Evolutionary conservation across 495 filamentous ascomycete species (phyloP).

Genomic region (Lentithecium fluviatile): DNA sequence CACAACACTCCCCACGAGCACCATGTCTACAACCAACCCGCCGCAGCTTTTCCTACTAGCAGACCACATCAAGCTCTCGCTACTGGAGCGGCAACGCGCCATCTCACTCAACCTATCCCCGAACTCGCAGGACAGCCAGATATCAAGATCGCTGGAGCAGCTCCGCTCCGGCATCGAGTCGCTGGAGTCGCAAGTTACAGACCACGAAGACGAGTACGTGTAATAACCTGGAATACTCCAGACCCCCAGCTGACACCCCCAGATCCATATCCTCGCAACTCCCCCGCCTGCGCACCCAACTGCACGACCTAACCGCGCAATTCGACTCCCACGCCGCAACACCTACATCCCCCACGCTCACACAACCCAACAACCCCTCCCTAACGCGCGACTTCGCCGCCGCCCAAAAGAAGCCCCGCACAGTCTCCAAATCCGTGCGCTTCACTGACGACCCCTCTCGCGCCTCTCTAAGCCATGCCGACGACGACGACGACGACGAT

Average conservation of each 20-base stretch:
- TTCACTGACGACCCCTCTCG: constrained; percentile 68
- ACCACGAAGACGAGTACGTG: constrained; percentile 56
- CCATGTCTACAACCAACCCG: constrained; percentile 54
- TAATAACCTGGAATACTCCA: not conserved
- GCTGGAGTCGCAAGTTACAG: constrained; percentile 67
- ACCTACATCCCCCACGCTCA: constrained; percentile 51
- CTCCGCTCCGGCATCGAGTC: constrained; percentile 78
- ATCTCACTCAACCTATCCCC: constrained; percentile 74
- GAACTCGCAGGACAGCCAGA: constrained; percentile 83
- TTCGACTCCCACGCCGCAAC: constrained; percentile 45
- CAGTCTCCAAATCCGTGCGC: constrained; percentile 74
- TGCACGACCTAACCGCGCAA: constrained; percentile 58
- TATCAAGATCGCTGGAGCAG: constrained; percentile 82
- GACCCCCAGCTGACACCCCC: constrained; percentile 13
- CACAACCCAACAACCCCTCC: constrained; percentile 65
- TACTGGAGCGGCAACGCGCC: constrained; percentile 88
- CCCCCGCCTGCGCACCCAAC: constrained; percentile 50
- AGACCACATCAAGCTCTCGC: constrained; percentile 75
- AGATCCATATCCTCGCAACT: constrained; percentile 34
- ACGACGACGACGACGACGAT: constrained; percentile 50
- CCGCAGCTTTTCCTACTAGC: constrained; percentile 69
- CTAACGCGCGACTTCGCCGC: constrained; percentile 68
- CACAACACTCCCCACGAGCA: constrained; percentile 17
- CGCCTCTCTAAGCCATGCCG: constrained; percentile 36
- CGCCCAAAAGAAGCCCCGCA: constrained; percentile 41